phyloP scores from a whole-genome alignment of 2,329 filamentous ascomycete species.

The Arthrobotrys sinensis region DNA sequence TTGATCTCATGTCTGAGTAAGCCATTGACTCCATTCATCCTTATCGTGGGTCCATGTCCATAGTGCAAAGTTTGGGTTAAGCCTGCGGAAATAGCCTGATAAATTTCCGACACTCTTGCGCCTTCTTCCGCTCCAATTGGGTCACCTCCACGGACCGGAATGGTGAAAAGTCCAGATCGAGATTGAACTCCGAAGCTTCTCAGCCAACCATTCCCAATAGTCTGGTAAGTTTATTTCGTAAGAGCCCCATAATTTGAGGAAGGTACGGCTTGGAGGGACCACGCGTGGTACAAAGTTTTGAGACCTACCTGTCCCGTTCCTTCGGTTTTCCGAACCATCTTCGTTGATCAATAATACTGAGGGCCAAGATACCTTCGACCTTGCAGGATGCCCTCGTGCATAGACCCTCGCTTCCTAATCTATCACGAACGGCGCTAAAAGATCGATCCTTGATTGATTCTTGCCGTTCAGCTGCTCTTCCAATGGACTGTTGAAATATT shows the following conservation, averaged over 20 bases:
- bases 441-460: constrained; percentile 38
- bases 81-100: constrained; percentile 37
- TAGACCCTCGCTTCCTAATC: constrained; percentile 38
- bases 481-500: constrained; percentile 7
- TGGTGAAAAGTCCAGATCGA: constrained; percentile 52
- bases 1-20: constrained; percentile 32
- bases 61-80: constrained; percentile 31
- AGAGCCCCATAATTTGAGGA: constrained; percentile 30
- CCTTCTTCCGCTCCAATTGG: constrained; percentile 52
- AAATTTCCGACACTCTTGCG: constrained; percentile 55
- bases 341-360: constrained; percentile 26
- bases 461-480: constrained; percentile 43
- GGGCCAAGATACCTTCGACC: constrained; percentile 16
- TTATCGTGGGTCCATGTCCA: constrained; percentile 34
- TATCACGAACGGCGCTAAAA: constrained; percentile 48
- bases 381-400: constrained; percentile 41
- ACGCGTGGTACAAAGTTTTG: constrained; percentile 27
- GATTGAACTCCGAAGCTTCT: constrained; percentile 30
- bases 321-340: constrained; percentile 17
- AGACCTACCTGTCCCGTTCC: neutral
- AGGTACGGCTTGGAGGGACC: constrained; percentile 10
- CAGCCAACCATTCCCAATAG: constrained; percentile 41
- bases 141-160: constrained; percentile 23
- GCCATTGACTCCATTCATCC: constrained; percentile 27
- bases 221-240: constrained; percentile 30